These are phyloP conservation scores for Cubamyces sp. DNA, from an alignment of 768 basidiomycete species.

Conservation along the genomic window DNA sequence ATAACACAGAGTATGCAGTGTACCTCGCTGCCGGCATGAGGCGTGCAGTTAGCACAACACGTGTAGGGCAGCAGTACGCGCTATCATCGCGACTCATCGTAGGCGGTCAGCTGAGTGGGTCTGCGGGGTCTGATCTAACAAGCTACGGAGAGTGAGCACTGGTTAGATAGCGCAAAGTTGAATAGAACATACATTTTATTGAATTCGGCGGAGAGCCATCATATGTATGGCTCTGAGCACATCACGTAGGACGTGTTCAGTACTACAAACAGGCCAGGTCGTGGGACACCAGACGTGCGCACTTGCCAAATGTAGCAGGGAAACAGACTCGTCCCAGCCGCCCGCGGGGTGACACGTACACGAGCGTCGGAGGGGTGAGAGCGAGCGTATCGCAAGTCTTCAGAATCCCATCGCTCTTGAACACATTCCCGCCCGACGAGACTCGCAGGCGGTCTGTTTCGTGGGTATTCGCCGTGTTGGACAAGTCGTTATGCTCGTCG, in stretches of 20 bases:
- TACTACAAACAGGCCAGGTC: background rate
- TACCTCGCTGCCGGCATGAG: slow-evolving; percentile 26
- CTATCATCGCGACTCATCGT: slow-evolving; percentile 1
- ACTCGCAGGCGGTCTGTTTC: slow-evolving; percentile 22
- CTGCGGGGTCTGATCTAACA: background rate
- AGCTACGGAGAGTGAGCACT: background rate
- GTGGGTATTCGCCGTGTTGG: slow-evolving; percentile 17
- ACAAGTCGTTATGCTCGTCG: slow-evolving; percentile 21
- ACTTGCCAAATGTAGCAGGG: background rate
- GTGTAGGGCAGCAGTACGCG: slow-evolving; percentile 14
- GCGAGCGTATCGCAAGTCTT: background rate
- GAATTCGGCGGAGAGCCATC: background rate
- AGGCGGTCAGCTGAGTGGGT: slow-evolving; percentile 6
- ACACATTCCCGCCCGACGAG: slow-evolving; percentile 12
- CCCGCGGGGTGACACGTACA: slow-evolving; percentile 12
- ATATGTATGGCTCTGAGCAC: background rate
- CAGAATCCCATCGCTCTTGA: slow-evolving; percentile 9
- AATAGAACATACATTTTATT: background rate
- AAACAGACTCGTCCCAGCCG: slow-evolving; percentile 7
- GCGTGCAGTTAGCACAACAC: slow-evolving; percentile 26
- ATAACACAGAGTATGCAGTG: slow-evolving; percentile 5
- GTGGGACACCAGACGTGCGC: background rate
- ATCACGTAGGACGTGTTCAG: background rate
- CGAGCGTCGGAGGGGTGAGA: slow-evolving; percentile 17
- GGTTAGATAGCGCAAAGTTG: too few species aligned